phyloP scores from a whole-genome alignment of 2,329 filamentous ascomycete genomes.

The Alternaria gansuensis region DNA sequence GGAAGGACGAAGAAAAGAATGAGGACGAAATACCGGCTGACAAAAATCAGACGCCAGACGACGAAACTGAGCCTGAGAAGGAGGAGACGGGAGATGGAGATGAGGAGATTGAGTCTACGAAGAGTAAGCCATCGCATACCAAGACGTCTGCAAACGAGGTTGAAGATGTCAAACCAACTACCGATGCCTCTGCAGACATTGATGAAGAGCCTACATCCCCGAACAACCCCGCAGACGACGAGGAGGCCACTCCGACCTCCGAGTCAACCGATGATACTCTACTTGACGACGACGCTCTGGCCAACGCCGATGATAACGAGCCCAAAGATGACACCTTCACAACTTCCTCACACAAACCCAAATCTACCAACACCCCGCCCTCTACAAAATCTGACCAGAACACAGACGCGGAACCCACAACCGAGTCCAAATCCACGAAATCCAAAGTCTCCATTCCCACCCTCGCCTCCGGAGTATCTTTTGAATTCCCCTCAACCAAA shows the following conservation, averaged over 20 bases:
- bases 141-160: not conserved
- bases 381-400: accelerated
- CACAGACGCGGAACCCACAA: not conserved
- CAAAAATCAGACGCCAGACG: not conserved
- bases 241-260: not conserved
- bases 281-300: not conserved
- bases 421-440: not conserved
- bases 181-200: not conserved
- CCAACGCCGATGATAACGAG: not conserved
- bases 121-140: not conserved
- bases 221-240: not conserved
- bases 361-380: not conserved
- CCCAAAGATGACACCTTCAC: not conserved
- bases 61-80: not conserved
- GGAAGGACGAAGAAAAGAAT: not conserved
- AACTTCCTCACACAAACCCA: not conserved
- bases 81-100: not conserved
- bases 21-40: not conserved
- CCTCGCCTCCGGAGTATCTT: not conserved
- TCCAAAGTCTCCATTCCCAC: not conserved
- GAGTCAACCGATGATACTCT: no score
- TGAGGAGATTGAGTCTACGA: not conserved
- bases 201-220: not conserved
- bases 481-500: not conserved
- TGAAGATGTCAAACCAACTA: not conserved